Evolutionary conservation across 768 basidiomycete species (phyloP).

Genomic region (Serendipita sp.): DNA sequence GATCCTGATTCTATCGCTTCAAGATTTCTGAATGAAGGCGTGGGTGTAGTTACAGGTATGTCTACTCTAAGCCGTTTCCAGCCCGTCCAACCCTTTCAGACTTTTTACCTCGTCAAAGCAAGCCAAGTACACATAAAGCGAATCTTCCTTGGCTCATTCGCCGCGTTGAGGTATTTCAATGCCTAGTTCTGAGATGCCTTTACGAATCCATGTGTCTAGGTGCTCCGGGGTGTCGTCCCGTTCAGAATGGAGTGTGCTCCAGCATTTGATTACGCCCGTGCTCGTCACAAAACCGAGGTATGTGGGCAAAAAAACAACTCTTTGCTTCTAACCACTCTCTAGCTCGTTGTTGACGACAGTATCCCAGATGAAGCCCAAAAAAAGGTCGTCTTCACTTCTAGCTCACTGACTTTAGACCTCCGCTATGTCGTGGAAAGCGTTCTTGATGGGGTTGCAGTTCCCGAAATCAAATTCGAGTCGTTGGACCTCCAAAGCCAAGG

Average conservation of each 20-base stretch:
- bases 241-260: conserved; percentile 83
- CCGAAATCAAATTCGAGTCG: conserved; percentile 39
- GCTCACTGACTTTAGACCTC: conserved; percentile 50
- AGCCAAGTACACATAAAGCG: conserved; percentile 33
- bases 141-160: conserved; percentile 75
- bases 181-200: neutral
- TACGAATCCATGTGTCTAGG: conserved; percentile 29
- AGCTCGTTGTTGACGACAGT: conserved; percentile 13
- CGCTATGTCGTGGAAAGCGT: conserved; percentile 53
- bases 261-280: conserved; percentile 88
- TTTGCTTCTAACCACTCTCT: conserved; percentile 25
- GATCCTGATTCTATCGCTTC: neutral
- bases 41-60: conserved; percentile 65
- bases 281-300: conserved; percentile 49
- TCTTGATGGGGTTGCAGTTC: conserved; percentile 33
- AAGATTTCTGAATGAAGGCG: conserved; percentile 67
- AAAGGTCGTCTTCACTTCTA: conserved; percentile 48
- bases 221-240: conserved; percentile 69
- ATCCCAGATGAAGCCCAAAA: conserved; percentile 24
- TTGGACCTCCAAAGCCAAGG: conserved; percentile 57
- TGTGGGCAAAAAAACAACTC: conserved; percentile 17
- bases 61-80: neutral
- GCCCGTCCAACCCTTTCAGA: conserved; percentile 27
- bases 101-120: conserved; percentile 55
- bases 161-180: conserved; percentile 43